Evolutionary conservation across 352 stramenopile genomes (phyloP).

Genomic region (Halophytophthora batemanensis): DNA sequence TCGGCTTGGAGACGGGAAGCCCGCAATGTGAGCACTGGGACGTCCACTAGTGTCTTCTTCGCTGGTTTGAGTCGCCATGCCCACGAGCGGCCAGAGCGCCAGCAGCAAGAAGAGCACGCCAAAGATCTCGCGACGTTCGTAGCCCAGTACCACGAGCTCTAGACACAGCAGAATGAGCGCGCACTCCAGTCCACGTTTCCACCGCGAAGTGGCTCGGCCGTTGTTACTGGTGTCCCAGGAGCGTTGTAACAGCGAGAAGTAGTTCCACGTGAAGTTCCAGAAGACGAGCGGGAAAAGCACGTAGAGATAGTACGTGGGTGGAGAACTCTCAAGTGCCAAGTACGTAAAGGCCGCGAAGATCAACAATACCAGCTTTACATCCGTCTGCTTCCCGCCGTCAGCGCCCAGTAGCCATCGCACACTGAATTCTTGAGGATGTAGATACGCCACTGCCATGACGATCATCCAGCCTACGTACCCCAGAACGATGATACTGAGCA

Average conservation of each 20-base stretch:
- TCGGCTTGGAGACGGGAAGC: slow-evolving; percentile 13
- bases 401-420: slow-evolving; percentile 27
- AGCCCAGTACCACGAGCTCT: slow-evolving; percentile 70
- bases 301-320: slow-evolving; percentile 80
- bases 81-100: slow-evolving; percentile 41
- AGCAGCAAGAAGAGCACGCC: slow-evolving; percentile 59
- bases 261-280: slow-evolving; percentile 52
- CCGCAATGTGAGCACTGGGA: background rate
- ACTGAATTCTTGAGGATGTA: slow-evolving; percentile 37
- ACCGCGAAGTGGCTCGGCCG: slow-evolving; percentile 5
- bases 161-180: slow-evolving; percentile 48
- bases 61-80: slow-evolving; percentile 5
- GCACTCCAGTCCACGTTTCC: slow-evolving; percentile 25
- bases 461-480: slow-evolving; percentile 81
- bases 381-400: slow-evolving; percentile 17
- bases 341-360: slow-evolving; percentile 42
- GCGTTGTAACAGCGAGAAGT: slow-evolving; percentile 28
- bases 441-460: slow-evolving; percentile 51
- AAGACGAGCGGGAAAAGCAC: slow-evolving; percentile 65
- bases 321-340: slow-evolving; percentile 57
- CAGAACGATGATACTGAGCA: slow-evolving; percentile 67
- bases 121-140: slow-evolving; percentile 64
- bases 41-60: background rate
- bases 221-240: slow-evolving; percentile 3
- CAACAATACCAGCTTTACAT: slow-evolving; percentile 20